Evolutionary conservation across 1,284 basidiomycete genomes (phyloP).

Genomic region (Athelia psychrophila): DNA sequence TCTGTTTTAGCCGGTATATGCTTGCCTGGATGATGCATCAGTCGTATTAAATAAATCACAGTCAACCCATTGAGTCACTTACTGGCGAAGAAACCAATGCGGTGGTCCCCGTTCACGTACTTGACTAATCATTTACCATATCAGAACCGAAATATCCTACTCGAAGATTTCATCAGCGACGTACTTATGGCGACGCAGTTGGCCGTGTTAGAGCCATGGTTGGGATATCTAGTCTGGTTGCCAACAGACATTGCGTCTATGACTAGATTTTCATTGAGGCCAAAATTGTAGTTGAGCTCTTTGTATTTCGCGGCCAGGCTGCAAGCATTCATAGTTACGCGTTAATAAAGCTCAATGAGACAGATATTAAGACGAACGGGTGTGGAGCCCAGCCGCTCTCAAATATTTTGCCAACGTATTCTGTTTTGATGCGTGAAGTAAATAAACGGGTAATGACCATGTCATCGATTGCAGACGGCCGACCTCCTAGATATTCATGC

Average conservation of each 20-base stretch:
- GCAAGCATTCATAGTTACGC: background rate
- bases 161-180: background rate
- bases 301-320: background rate
- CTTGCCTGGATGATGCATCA: background rate
- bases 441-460: too few species aligned
- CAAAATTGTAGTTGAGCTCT: background rate
- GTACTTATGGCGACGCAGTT: background rate
- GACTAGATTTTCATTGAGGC: background rate
- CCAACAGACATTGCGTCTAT: background rate
- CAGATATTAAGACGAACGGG: too few species aligned
- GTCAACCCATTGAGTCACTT: too few species aligned
- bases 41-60: too few species aligned
- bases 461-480: background rate
- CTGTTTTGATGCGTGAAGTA: background rate
- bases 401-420: background rate
- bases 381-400: background rate
- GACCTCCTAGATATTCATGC: background rate
- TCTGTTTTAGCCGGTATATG: background rate
- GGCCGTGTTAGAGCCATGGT: background rate
- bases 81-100: slow-evolving; percentile 3
- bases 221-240: background rate
- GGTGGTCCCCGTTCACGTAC: slow-evolving; percentile 4
- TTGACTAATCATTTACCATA: background rate
- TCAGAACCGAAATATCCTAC: background rate
- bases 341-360: too few species aligned